Conservation (phyloP, 352 stramenopile genomes). For the Aphanomyces stellatus region DNA sequence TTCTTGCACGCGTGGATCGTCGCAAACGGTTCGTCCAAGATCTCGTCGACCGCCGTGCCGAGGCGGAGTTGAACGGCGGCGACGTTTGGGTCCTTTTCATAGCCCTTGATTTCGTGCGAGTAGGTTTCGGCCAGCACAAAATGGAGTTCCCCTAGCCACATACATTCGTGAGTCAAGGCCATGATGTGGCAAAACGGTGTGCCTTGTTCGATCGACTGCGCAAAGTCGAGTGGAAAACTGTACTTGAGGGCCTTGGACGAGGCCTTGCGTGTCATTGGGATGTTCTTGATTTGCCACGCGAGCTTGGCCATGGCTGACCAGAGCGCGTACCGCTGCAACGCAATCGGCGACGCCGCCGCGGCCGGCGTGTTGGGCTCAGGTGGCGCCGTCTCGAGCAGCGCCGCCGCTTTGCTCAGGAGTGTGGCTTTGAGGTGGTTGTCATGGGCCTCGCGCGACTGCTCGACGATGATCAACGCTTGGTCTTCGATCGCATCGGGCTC, state of each 20-base stretch:
- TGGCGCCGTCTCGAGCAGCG: constrained; percentile 18
- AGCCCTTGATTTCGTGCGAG: constrained; percentile 27
- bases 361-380: not conserved
- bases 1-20: constrained; percentile 24
- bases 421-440: constrained; percentile 29
- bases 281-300: constrained; percentile 39
- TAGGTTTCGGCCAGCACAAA: constrained; percentile 28
- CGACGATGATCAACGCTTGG: constrained; percentile 45
- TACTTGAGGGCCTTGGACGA: constrained; percentile 26
- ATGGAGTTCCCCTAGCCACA: constrained; percentile 29
- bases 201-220: constrained; percentile 15
- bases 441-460: constrained; percentile 63
- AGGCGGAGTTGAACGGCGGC: constrained; percentile 28
- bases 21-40: not conserved
- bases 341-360: not conserved
- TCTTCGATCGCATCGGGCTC: constrained; percentile 33
- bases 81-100: constrained; percentile 39
- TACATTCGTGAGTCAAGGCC: not conserved
- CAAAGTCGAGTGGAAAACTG: constrained; percentile 28
- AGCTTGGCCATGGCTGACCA: constrained; percentile 40
- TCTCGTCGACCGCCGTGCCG: constrained; percentile 18
- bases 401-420: constrained; percentile 23
- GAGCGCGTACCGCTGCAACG: constrained; percentile 22
- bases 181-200: not conserved
- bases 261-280: constrained; percentile 24